Base-by-base conservation (phyloP, 257 asterid species). In the Gardenia jasminoides region DNA sequence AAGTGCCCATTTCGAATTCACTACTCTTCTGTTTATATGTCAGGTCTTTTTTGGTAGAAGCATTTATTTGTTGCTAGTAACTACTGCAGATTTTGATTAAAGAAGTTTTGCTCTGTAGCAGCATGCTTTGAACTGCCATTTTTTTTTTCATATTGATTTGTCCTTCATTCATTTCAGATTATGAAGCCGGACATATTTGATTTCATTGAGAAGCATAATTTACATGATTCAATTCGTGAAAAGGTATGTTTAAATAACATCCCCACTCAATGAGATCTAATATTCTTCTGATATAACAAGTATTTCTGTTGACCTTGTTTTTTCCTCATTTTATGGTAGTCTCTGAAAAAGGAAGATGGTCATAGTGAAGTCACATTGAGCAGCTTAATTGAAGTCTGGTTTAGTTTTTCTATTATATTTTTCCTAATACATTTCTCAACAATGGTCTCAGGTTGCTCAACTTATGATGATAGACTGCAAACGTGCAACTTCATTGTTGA, bases 391-490 rank as follows among this genome's bases (percentile, higher is more conserved):
- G 39, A 54, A 41, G 52, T 50, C 48, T 28, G 28, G 11, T 68
- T 10, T 31, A 26, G 24, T 52, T 72, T 62, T 24, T 43, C 26
- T 43, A 28, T 36, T 24, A 10, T 22, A 41, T 80, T 67, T 43
- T 31, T 39, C n/a, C 67, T 50, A 76, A 56, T 77, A 82, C 75
- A 17, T 47, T 46, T 7, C n/a, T 76, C 65, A 43, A 28, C 19
- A 30, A 28, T 30, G 7, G 33, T 44, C 33, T 28, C 89, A 96
- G 99, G 97, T 93, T 76, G 94, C 86, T 80, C 99, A 93, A 85
- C 95, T 96, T 80, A 92, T 96, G 99, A 91, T 86, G 92, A 91
- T 91, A 81, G 98, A 93, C 83, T 86, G 89, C 85, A 93, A 93
- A 83, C 96, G 87, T 58, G 94, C 99, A 48, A 83, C 92, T 83